These are phyloP conservation scores for Salix dunnii DNA, from an alignment of 345 rosid species.

Conservation along the genomic window DNA sequence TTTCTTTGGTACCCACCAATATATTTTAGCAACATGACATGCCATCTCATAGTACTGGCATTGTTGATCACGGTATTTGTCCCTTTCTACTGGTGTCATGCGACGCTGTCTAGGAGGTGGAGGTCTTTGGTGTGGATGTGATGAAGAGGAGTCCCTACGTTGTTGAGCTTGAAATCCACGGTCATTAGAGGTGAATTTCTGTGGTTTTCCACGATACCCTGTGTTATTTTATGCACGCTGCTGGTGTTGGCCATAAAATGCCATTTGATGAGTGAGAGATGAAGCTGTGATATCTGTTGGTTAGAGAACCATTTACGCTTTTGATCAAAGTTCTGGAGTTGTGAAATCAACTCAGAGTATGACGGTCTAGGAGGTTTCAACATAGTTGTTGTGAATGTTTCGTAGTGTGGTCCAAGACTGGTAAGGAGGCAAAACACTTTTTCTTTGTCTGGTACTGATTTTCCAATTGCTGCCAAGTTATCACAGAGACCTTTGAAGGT, in stretches of 20 bases:
- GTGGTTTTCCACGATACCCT: background rate
- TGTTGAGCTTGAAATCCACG: background rate
- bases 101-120: background rate
- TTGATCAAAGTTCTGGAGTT: background rate
- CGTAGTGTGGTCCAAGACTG: background rate
- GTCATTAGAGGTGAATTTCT: background rate
- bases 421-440: background rate
- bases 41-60: background rate
- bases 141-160: background rate
- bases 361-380: background rate
- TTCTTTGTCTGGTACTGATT: background rate
- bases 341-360: background rate
- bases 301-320: background rate
- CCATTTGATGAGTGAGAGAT: background rate
- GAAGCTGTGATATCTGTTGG: fast-evolving
- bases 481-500: too few relatives aligned
- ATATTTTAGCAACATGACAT: background rate
- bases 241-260: background rate
- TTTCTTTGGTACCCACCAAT: background rate
- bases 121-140: background rate
- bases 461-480: too few relatives aligned
- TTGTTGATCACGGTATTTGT: too few relatives aligned
- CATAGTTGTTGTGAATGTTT: background rate
- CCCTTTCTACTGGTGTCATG: background rate
- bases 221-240: fast-evolving